These are phyloP conservation scores for Bimuria novae-zelandiae DNA, from an alignment of 2,329 filamentous ascomycete genomes.

Conservation along the genomic window DNA sequence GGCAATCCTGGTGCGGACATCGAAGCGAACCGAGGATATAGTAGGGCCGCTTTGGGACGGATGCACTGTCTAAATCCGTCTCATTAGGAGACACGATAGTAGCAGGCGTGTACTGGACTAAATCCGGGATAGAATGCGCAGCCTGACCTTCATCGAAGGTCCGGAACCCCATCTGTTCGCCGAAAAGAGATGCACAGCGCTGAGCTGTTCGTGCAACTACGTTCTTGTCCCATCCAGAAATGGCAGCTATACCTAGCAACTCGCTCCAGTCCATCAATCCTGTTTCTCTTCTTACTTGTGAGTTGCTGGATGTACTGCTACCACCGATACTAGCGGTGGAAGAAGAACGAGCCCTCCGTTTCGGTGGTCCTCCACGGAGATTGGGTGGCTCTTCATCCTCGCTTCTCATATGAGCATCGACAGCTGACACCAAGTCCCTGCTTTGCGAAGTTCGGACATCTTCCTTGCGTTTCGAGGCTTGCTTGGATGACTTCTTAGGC, in stretches of 20 bases:
- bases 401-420: conserved; percentile 32
- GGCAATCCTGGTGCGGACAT: conserved; percentile 43
- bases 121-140: conserved; percentile 26
- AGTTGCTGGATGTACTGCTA: conserved; percentile 15
- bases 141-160: conserved; percentile 54
- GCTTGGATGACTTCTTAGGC: too few relatives aligned
- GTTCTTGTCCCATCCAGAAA: conserved; percentile 68
- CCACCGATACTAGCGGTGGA: conserved; percentile 16
- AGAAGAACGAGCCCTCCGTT: conserved; percentile 18
- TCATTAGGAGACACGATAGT: conserved; percentile 24
- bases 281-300: conserved; percentile 17
- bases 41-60: background rate
- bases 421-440: conserved; percentile 49
- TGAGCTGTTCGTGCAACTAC: conserved; percentile 71
- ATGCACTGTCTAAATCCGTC: background rate
- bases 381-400: conserved; percentile 4
- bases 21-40: conserved; percentile 2
- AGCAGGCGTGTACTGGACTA: conserved; percentile 43
- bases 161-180: conserved; percentile 69
- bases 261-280: conserved; percentile 74
- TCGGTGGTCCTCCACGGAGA: background rate
- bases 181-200: conserved; percentile 77
- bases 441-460: too few relatives aligned
- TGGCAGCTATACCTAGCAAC: conserved; percentile 75
- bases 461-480: too few relatives aligned